Evolutionary conservation across 805 yeast genomes (phyloP).

Genomic region (Saccharomycopsis guyanensis): DNA sequence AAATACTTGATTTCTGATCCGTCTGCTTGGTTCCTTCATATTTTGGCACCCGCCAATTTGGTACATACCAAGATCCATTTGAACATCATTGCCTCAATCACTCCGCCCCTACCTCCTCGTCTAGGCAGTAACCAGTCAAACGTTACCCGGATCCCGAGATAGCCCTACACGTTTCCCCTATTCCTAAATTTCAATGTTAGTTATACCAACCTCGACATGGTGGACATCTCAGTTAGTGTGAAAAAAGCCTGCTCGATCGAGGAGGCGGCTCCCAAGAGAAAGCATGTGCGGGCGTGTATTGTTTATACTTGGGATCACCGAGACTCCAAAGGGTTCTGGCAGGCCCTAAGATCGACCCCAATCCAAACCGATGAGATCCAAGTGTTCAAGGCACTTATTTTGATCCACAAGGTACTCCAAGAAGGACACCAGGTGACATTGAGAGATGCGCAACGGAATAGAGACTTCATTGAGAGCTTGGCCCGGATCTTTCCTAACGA

Average conservation of each 20-base stretch:
- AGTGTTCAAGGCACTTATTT: constrained; percentile 75
- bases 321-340: constrained; percentile 78
- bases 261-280: constrained; percentile 89
- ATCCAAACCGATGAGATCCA: constrained; percentile 77
- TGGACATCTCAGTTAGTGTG: constrained; percentile 37
- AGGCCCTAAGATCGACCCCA: constrained; percentile 70
- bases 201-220: too few species aligned
- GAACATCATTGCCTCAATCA: too few species aligned
- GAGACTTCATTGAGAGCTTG: constrained; percentile 70
- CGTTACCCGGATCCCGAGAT: too few species aligned
- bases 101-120: too few species aligned
- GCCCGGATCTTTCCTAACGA: constrained; percentile 43
- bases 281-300: constrained; percentile 92
- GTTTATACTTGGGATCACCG: constrained; percentile 96
- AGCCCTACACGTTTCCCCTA: too few species aligned
- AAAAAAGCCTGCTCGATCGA: constrained; percentile 82
- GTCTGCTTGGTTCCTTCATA: too few species aligned
- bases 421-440: constrained; percentile 92
- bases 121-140: too few species aligned
- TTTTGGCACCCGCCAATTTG: too few species aligned
- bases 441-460: constrained; percentile 70
- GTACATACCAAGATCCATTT: too few species aligned
- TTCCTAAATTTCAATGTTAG: too few species aligned
- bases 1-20: too few species aligned
- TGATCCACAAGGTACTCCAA: constrained; percentile 87